Base-by-base conservation (phyloP, 2,329 filamentous ascomycete genomes). In the Aureobasidium uvarum region DNA sequence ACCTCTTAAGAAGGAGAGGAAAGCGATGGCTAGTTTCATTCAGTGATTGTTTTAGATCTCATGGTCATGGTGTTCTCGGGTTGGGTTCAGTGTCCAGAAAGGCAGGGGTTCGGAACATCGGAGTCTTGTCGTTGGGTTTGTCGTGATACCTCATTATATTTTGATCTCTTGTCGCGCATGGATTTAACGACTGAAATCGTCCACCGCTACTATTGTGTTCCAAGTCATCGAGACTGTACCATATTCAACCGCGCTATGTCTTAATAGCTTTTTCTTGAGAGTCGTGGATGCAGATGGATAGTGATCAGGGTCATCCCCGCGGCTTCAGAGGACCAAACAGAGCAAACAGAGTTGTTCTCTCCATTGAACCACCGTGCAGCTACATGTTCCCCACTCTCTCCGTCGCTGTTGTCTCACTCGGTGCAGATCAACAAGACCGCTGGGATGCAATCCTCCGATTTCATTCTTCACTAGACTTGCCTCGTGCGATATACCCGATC, bases 1-100 rank as follows among this genome's bases (percentile, higher is more conserved):
- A 62, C 76, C 76, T 28, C 66, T 77, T 66, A 77, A 77, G 64
- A 67, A 63, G 64, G 66, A 67, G 41, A 65, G 59, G 50, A 67
- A 67, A 41, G 64, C 59, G 0, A 60, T 64, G 59, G 46, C 58
- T 20, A 66, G 66, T 51, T 67, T 67, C 55, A 36, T 67, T 25
- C 62, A 66, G 52, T 67, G 28, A 63, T 11, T 48, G n/a, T 28
- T 23, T 6, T 33, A 2, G 25, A 13, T 3, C 7, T 13, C 25
- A 14, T 31, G 2, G 8, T 14, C 18, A 7, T 36, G 39, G 55
- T 45, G 39, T 59, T 36, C 31, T 14, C 1, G 5, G 39, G 10
- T 33, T 23, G 50, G 50, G 33, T 28, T 46, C n/a, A n/a, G n/a
- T n/a, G n/a, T n/a, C n/a, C n/a, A n/a, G n/a, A n/a, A n/a, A n/a